Evolutionary conservation across 140 eudicot species (phyloP), one percentile per base, ranked within the genome.

Genomic region (Bidens hawaiensis): DNA sequence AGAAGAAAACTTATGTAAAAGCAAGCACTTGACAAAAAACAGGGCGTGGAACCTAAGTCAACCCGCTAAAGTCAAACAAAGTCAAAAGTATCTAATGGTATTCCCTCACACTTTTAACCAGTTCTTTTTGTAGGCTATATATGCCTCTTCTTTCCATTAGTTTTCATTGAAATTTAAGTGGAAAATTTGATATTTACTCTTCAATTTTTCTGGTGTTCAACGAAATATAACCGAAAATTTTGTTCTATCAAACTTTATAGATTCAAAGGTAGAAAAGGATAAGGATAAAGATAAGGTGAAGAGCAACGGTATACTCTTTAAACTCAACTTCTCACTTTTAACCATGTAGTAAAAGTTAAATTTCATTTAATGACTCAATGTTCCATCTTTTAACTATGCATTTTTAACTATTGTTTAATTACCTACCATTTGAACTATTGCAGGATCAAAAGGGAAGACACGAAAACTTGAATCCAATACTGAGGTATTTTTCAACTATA

Each of bases 381-480:
- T n/a, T n/a, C n/a, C n/a, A n/a, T n/a, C n/a, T n/a, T n/a, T n/a
- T n/a, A n/a, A n/a, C n/a, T n/a, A n/a, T n/a, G 33, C 16, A 56
- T 28, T 46, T 24, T 10, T 55, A 43, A 55, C 33, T 19, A 8
- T 14, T 23, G 43, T 68, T 16, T 19, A 23, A 17, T 63, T 52
- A 21, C 64, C 49, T 70, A 19, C 45, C 23, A 18, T 61, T 42
- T 38, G 57, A 33, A 30, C 22, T 58, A 7, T 63, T 71, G 74
- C 72, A 91, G 96, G 68, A 34, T 33, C 75, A 43, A 91, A 84
- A 76, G 98, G 96, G 69, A 91, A 87, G 77, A 91, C 84, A 69
- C 87, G 91, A 34, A 91, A 91, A 82, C 64, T 66, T 71, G 95
- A 84, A 36, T 73, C 85, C 0, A 81, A 78, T 59, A 47, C 74